Evolutionary conservation across 1,139 yeast genomes (phyloP).

Genomic region (Yamadazyma buinensis): DNA sequence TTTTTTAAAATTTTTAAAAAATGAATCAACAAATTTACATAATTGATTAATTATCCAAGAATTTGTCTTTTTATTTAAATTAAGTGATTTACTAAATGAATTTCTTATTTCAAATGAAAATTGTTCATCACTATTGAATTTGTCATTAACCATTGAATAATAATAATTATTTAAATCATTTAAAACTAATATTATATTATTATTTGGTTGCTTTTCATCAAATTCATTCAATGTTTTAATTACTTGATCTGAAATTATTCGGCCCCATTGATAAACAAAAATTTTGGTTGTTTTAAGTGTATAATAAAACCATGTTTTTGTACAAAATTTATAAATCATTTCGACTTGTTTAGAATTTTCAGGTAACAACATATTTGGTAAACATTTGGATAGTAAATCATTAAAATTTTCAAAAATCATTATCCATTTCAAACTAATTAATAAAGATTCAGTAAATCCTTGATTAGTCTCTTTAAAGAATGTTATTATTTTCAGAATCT

Average conservation of each 20-base stretch:
- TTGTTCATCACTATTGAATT: slow-evolving; percentile 15
- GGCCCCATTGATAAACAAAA: slow-evolving; percentile 22
- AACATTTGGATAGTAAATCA: slow-evolving; percentile 14
- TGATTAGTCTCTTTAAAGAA: slow-evolving; percentile 24
- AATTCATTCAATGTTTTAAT: slow-evolving; percentile 5
- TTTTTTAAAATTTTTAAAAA: slow-evolving; percentile 16
- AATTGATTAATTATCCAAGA: slow-evolving; percentile 21
- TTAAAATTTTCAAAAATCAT: slow-evolving; percentile 27
- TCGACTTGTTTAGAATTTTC: slow-evolving; percentile 15
- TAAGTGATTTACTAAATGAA: slow-evolving; percentile 23
- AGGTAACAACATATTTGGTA: slow-evolving; percentile 19
- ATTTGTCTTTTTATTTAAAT: slow-evolving; percentile 17
- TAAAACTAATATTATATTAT: slow-evolving; percentile 8
- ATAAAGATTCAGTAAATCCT: slow-evolving; percentile 19
- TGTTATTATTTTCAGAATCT: slow-evolving; percentile 17
- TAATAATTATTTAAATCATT: slow-evolving; percentile 13
- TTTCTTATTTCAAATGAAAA: slow-evolving; percentile 29
- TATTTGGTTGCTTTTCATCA: slow-evolving; percentile 3
- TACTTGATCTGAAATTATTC: slow-evolving; percentile 10
- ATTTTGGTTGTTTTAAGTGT: slow-evolving; percentile 17
- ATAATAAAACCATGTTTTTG: slow-evolving; percentile 15
- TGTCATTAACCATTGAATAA: slow-evolving; percentile 9
- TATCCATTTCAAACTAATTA: slow-evolving; percentile 26
- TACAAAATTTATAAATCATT: slow-evolving; percentile 18
- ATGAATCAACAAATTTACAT: slow-evolving; percentile 33